Percentiles rank a stretch among this genome's conserved stretches.
These are phyloP conservation scores for Pseudocercospora ulei DNA, from an alignment of 2,329 filamentous ascomycete species.

Conservation along the genomic window DNA sequence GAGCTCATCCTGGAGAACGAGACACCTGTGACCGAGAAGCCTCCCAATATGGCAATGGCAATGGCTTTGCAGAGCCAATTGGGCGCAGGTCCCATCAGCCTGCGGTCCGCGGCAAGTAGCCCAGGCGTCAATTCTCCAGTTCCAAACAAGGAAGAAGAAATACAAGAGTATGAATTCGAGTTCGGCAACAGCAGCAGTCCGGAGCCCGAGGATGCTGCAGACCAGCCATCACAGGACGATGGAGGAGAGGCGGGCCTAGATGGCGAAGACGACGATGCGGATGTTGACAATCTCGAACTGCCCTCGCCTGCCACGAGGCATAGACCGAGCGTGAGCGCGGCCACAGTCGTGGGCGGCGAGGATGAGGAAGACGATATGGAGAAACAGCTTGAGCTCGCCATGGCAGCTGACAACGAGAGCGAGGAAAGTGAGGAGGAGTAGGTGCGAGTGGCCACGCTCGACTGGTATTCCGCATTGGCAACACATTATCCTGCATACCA, in stretches of 20 bases:
- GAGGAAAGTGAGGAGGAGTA: conserved; percentile 42
- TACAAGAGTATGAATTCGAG: conserved; percentile 28
- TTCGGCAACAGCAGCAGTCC: conserved; percentile 23
- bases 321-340: conserved; percentile 22
- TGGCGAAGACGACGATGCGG: conserved; percentile 30
- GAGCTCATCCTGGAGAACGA: conserved; percentile 33
- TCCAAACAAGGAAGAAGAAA: conserved; percentile 17
- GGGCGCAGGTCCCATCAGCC: conserved; percentile 37
- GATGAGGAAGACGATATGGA: conserved; percentile 39
- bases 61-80: conserved; percentile 30
- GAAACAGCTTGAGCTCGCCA: conserved; percentile 37
- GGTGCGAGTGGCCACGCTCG: background rate
- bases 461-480: too few relatives aligned
- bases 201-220: conserved; percentile 15
- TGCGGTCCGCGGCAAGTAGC: conserved; percentile 39
- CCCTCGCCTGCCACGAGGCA: conserved; percentile 28
- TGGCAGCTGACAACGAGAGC: conserved; percentile 34
- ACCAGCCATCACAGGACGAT: conserved; percentile 1
- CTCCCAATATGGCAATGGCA: conserved; percentile 22
- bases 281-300: conserved; percentile 31
- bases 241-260: conserved; percentile 21
- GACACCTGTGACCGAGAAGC: conserved; percentile 25
- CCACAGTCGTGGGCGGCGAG: conserved; percentile 17
- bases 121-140: conserved; percentile 24
- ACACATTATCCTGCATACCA: too few relatives aligned